These are phyloP conservation scores for Rosa multiflora DNA, from an alignment of 306 rosid species.

Conservation along the genomic window DNA sequence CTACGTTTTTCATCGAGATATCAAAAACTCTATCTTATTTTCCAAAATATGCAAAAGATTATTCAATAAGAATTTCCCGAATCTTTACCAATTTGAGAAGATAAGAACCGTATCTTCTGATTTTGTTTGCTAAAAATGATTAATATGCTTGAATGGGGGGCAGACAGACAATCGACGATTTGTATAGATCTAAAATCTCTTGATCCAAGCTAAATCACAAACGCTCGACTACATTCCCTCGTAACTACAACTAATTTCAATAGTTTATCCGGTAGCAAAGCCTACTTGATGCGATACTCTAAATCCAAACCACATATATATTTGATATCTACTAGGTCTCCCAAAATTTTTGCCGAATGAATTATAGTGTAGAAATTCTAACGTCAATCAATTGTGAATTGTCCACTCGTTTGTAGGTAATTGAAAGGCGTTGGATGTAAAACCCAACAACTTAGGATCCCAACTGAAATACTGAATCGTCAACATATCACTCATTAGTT, in stretches of 20 bases:
- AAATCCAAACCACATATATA: background rate
- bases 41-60: background rate
- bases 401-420: background rate
- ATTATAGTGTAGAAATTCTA: background rate
- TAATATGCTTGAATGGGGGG: background rate
- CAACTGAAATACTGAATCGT: background rate
- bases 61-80: background rate
- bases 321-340: background rate
- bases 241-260: background rate
- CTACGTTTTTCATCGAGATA: background rate
- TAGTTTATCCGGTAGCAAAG: background rate
- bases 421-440: background rate
- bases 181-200: background rate
- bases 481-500: background rate
- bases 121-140: background rate
- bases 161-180: background rate
- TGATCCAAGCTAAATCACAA: background rate
- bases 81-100: too few relatives aligned
- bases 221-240: background rate
- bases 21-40: background rate
- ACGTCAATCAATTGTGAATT: background rate
- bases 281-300: background rate
- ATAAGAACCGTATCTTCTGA: background rate
- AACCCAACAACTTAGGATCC: background rate
- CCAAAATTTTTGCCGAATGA: background rate